Evolutionary conservation across 2,329 filamentous ascomycete genomes (phyloP), one percentile per base, ranked within the genome.

Genomic region (Cladophialophora exuberans): DNA sequence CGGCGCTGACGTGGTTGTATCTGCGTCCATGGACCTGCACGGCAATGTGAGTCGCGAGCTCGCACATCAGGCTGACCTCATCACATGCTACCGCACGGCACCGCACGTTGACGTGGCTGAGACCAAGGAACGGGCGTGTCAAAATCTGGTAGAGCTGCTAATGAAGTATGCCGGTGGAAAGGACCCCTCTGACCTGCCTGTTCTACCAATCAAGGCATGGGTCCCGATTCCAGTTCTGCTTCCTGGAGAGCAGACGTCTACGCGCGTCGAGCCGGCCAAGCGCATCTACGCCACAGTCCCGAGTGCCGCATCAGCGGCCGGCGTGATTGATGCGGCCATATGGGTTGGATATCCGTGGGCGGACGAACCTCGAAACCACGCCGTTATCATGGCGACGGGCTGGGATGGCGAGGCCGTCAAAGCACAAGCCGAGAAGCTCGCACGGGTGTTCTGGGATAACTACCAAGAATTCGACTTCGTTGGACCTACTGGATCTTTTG

Each of bases 41-140:
- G 46, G 46, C 46, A 49, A 49, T 30, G 46, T 49, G 13, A 49
- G 46, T 41, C 46, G 46, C 23, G 17, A 41, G 30, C 46, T 49
- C 13, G 46, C 36, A 26, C 46, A 49, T 11, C 31, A 49, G 33
- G 30, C 35, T 39, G 46, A 49, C 10, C 25, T 49, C 15, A 49
- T 49, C 23, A 49, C 35, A 26, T 49, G 46, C 36, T 49, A 49
- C 22, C 33, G 35, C 25, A 49, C 46, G 4, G 46, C 46, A 30
- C 33, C 46, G 17, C 46, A 49, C 11, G 11, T 49, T 17, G 46
- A 49, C 23, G 33, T 49, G 33, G 23, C 9, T 23, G 46, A 49
- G 25, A 49, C 35, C 22, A 49, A 41, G 23, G 46, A 49, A 28
- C 33, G 46, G 17, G 35, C 35, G 20, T 49, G 46, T 17, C 33